Evolutionary conservation across 2,329 filamentous ascomycete species (phyloP), one percentile per base, ranked within the genome.

Genomic region (Camptophora hylomeconis): DNA sequence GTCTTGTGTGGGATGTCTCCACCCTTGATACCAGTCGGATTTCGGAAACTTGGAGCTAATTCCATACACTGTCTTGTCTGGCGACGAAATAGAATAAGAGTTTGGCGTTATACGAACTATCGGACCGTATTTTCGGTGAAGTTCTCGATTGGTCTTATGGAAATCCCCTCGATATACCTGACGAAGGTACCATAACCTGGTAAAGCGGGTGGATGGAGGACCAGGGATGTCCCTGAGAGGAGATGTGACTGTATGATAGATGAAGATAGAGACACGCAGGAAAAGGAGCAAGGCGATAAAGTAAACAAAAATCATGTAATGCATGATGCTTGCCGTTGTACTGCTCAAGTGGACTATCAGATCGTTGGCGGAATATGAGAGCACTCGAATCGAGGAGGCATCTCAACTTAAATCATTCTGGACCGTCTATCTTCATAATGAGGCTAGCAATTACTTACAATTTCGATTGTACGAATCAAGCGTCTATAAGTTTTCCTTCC

Each of bases 1-100:
- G 8, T 44, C 35, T 3, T 46, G 6, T 76, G 81, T 20, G 68
- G 69, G 1, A 82, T 64, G 4, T 67, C 64, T 39, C 68, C 63
- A 19, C 77, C 80, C 38, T 76, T 73, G 14, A 40, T 44, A 44
- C 39, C 39, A 44, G 26, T 41, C 41, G 12, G 32, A 36, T 24
- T 44, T 44, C 4, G 33, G 20, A 27, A 42, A 40, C 18, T 38
- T 42, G 11, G 33, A 37, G 22, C 25, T 30, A 26, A 44, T 36
- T 10, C 30, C 32, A 24, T 44, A 44, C 3, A 44, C 37, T 18
- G 36, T 36, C 32, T 40, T 42, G 26, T 42, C 39, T 1, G 41
- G 41, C 9, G 33, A 27, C 13, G 38, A 31, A 28, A 44, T 39
- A 19, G 37, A 38, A 34, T 37, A 42, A 32, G 38, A 28, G 27